A percentile compares a stretch with the other conserved stretches of the same genome.
Conservation (phyloP, 495 filamentous ascomycete species). For the Parmelia sp. region DNA sequence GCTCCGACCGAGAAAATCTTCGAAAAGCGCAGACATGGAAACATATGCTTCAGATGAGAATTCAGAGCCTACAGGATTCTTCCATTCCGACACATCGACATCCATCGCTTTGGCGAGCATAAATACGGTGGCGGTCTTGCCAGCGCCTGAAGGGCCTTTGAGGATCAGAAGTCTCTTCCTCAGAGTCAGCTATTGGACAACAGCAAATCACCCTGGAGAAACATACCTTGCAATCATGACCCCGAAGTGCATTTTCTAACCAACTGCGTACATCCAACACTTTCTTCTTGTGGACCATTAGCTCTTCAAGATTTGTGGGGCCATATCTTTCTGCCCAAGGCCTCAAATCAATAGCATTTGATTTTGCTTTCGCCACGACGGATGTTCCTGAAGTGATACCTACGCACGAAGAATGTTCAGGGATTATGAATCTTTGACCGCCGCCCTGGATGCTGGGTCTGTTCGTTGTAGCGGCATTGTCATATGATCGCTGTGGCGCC, state of each 20-base stretch:
- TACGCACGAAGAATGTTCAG: not conserved
- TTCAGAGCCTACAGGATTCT: constrained; percentile 63
- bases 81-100: constrained; percentile 82
- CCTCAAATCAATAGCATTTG: constrained; percentile 25
- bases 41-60: constrained; percentile 51
- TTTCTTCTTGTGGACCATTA: constrained; percentile 91
- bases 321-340: constrained; percentile 87
- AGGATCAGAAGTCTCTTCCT: constrained; percentile 69
- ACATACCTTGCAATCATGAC: constrained; percentile 42
- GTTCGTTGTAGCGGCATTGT: not conserved
- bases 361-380: not conserved
- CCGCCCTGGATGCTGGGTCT: constrained; percentile 2
- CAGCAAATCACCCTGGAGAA: not conserved
- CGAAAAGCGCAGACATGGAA: constrained; percentile 70
- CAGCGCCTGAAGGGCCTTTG: constrained; percentile 85
- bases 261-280: constrained; percentile 77
- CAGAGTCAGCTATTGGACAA: constrained; percentile 25
- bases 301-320: constrained; percentile 65
- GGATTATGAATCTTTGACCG: constrained; percentile 23
- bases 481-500: constrained; percentile 7
- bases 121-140: constrained; percentile 82
- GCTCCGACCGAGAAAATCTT: constrained; percentile 78
- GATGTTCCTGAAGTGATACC: not conserved
- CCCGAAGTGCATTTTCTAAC: constrained; percentile 66
- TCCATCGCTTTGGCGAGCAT: constrained; percentile 65